phyloP scores from a whole-genome alignment of 2,329 filamentous ascomycete species.

The Aspergillus jensenii region DNA sequence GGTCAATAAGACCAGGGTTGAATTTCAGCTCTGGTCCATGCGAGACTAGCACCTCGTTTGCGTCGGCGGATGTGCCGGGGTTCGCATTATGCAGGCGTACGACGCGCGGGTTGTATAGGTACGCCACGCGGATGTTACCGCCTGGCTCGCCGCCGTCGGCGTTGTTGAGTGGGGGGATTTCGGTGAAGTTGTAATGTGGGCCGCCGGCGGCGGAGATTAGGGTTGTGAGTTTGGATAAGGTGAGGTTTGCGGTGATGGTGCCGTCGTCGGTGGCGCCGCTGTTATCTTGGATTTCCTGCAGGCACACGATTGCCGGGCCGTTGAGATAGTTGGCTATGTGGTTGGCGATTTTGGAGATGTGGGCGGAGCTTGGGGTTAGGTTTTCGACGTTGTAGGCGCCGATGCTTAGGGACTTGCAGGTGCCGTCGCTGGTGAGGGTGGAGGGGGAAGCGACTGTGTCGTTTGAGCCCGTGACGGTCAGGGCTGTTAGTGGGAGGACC shows the following conservation, averaged over 20 bases:
- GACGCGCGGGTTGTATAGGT: slow-evolving; percentile 64
- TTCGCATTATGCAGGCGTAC: slow-evolving; percentile 61
- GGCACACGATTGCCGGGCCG: slow-evolving; percentile 64
- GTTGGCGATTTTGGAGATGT: slow-evolving; percentile 58
- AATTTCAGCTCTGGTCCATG: slow-evolving; percentile 58
- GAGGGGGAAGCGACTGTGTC: slow-evolving; percentile 54
- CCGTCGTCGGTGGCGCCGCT: slow-evolving; percentile 62
- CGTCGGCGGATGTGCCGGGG: slow-evolving; percentile 55
- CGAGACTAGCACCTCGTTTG: slow-evolving; percentile 55
- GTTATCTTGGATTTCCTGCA: slow-evolving; percentile 72
- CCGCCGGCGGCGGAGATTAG: slow-evolving; percentile 54
- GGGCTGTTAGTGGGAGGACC: slow-evolving; percentile 62
- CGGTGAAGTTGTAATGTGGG: slow-evolving; percentile 57
- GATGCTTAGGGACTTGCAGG: slow-evolving; percentile 62
- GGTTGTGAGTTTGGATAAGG: slow-evolving; percentile 56
- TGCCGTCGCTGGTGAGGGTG: slow-evolving; percentile 47
- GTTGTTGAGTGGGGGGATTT: slow-evolving; percentile 60
- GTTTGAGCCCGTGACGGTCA: slow-evolving; percentile 49
- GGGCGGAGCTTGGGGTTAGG: slow-evolving; percentile 56
- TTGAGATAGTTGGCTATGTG: slow-evolving; percentile 66
- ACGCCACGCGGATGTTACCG: slow-evolving; percentile 70
- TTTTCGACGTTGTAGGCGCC: slow-evolving; percentile 72
- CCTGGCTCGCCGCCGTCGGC: slow-evolving; percentile 66
- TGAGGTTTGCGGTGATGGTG: slow-evolving; percentile 57
- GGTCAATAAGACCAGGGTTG: slow-evolving; percentile 70